Base-by-base conservation (phyloP, 257 asterid genomes). In the Gentiana dahurica region DNA sequence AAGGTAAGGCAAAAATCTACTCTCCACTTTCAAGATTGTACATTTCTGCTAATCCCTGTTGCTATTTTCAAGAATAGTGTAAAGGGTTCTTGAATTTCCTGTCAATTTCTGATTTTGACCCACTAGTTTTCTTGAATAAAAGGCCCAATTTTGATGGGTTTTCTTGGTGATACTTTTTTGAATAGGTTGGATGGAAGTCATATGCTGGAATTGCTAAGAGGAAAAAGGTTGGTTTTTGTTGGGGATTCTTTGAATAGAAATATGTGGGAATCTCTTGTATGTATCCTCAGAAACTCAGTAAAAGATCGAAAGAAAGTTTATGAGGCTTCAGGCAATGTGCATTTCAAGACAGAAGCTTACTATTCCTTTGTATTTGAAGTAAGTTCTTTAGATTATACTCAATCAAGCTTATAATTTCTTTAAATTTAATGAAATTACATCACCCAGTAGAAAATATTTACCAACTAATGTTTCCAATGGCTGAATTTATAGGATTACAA, bases 241-340 rank as follows among this genome's bases (percentile, higher is more conserved):
- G 94, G 94, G 1, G 94, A 85, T 73, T 85, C 94, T 36, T 82
- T 85, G 65, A 85, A 79, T 65, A 74, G 94, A 64, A 85, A 85
- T 46, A 85, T 85, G 94, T 85, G 83, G 84, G 91, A 85, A 65
- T 85, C 94, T 37, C 81, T 85, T 61, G 72, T 85, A 58, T 85
- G 94, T 75, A 66, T 85, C 53, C 82, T 85, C 0, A 72, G 74
- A 61, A 82, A 70, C 65, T 76, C 88, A 1, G 88, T 74, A 1
- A 71, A 76, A 69, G 81, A 85, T 70, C 74, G 72, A 58, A 82
- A 65, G 49, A 75, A 75, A 65, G 94, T 85, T 8, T 79, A 79
- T 62, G 94, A 81, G 71, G 87, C 75, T 56, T 77, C 80, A 54
- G 94, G 94, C 44, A 64, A 67, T 57, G 67, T 50, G 1, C 79